A percentile compares a stretch with the other conserved stretches of the same genome.
phyloP scores from a whole-genome alignment of 805 yeast genomes.

The Kazachstania bromeliacearum region DNA sequence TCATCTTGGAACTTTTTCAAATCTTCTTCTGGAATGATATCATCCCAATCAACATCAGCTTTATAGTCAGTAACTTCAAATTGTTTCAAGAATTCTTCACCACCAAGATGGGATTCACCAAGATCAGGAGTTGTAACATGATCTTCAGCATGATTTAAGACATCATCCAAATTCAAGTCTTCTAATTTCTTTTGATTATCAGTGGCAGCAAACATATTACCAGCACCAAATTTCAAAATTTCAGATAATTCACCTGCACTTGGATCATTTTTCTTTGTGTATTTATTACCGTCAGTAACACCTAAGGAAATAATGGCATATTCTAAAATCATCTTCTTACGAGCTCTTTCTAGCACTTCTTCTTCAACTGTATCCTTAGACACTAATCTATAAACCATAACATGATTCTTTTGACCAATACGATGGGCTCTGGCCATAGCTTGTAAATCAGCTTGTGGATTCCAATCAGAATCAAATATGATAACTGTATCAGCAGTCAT shows the following conservation, averaged over 20 bases:
- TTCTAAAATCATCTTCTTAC: slow-evolving; percentile 96
- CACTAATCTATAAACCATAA: slow-evolving; percentile 94
- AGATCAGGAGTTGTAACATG: slow-evolving; percentile 92
- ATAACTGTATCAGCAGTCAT: slow-evolving; percentile 99
- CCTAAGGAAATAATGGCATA: slow-evolving; percentile 96
- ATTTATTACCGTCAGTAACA: slow-evolving; percentile 61
- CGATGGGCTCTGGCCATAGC: slow-evolving; percentile 99
- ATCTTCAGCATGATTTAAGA: slow-evolving; percentile 92
- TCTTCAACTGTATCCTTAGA: slow-evolving; percentile 97
- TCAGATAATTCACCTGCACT: slow-evolving; percentile 78
- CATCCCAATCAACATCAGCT: slow-evolving; percentile 98
- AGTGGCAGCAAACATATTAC: slow-evolving; percentile 91
- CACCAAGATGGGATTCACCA: slow-evolving; percentile 96
- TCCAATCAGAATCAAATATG: slow-evolving; percentile 97
- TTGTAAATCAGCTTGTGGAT: slow-evolving; percentile 97
- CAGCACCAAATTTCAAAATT: slow-evolving; percentile 95
- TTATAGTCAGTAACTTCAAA: slow-evolving; percentile 97
- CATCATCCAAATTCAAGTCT: slow-evolving; percentile 91
- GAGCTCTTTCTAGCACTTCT: slow-evolving; percentile 90
- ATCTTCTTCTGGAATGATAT: slow-evolving; percentile 93
- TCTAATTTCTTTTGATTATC: slow-evolving; percentile 95
- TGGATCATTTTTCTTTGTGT: slow-evolving; percentile 58
- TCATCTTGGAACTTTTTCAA: slow-evolving; percentile 80
- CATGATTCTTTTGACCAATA: slow-evolving; percentile 98
- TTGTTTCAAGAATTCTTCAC: slow-evolving; percentile 93